phyloP scores from a whole-genome alignment of 2,329 filamentous ascomycete genomes.

The Monosporascus sp. region DNA sequence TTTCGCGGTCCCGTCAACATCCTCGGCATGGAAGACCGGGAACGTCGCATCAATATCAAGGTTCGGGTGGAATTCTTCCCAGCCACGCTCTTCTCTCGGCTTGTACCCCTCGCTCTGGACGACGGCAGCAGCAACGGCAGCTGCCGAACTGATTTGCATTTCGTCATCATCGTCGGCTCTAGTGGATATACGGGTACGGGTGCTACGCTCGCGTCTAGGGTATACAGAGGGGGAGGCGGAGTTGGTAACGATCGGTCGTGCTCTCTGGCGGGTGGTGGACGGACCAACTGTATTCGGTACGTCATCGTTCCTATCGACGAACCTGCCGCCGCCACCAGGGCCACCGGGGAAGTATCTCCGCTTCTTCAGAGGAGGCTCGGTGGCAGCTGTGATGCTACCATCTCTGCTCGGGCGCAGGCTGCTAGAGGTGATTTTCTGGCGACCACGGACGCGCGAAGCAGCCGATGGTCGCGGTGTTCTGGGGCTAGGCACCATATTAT shows the following conservation, averaged over 20 bases:
- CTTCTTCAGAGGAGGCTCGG: conserved; percentile 63
- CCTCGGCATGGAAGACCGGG: conserved; percentile 72
- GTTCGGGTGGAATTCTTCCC: conserved; percentile 96
- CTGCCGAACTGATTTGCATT: conserved; percentile 79
- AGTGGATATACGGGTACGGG: conserved; percentile 49
- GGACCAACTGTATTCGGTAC: conserved; percentile 45
- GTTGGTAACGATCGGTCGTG: conserved; percentile 44
- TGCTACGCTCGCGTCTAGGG: conserved; percentile 52
- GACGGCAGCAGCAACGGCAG: conserved; percentile 79
- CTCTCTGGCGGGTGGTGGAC: conserved; percentile 47
- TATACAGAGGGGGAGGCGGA: conserved; percentile 40
- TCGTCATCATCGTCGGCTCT: conserved; percentile 46
- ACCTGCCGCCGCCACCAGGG: conserved; percentile 78
- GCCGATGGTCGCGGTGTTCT: conserved; percentile 23
- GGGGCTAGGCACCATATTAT: conserved; percentile 26
- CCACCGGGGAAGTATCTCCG: conserved; percentile 80
- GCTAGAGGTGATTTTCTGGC: conserved; percentile 15
- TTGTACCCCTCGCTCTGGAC: conserved; percentile 96
- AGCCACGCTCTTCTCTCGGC: conserved; percentile 89
- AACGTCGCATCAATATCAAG: conserved; percentile 82
- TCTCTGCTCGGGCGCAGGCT: conserved; percentile 27
- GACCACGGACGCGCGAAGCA: conserved; percentile 18
- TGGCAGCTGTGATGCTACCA: conserved; percentile 30
- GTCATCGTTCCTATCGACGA: conserved; percentile 67
- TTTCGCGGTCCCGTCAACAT: conserved; percentile 70